Conservation (phyloP, 2,329 filamentous ascomycete genomes). For the Stenocarpella maydis region DNA sequence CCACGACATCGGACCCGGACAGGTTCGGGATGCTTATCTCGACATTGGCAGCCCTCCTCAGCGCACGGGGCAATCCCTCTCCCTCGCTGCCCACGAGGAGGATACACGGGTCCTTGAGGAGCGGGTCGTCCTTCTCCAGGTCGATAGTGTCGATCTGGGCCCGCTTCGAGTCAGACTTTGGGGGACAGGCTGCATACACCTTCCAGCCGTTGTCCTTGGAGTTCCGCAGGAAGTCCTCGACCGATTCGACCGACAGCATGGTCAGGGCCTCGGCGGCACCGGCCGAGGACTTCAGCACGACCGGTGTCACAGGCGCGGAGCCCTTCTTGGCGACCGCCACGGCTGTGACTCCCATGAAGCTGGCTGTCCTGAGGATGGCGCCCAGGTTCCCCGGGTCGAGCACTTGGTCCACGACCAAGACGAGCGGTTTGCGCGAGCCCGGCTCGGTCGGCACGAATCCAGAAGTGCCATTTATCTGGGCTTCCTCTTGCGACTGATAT, state of each 20-base stretch:
- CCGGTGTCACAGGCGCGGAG: slow-evolving; percentile 77
- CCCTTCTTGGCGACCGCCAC: slow-evolving; percentile 78
- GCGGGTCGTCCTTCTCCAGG: slow-evolving; percentile 59
- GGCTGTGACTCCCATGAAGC: slow-evolving; percentile 89
- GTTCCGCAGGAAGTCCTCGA: slow-evolving; percentile 72
- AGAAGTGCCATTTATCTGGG: slow-evolving; percentile 73
- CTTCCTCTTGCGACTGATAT: slow-evolving; percentile 78
- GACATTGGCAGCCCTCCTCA: slow-evolving; percentile 72
- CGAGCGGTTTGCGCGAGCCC: slow-evolving; percentile 68
- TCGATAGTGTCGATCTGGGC: slow-evolving; percentile 58
- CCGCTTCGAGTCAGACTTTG: slow-evolving; percentile 47
- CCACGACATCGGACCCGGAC: slow-evolving; percentile 66
- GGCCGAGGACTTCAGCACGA: slow-evolving; percentile 86
- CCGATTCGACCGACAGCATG: slow-evolving; percentile 73
- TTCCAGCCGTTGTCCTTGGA: slow-evolving; percentile 80
- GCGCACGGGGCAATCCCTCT: slow-evolving; percentile 70
- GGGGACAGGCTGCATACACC: slow-evolving; percentile 77
- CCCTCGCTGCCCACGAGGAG: slow-evolving; percentile 87
- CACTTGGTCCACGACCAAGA: slow-evolving; percentile 79
- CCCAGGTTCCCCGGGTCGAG: slow-evolving; percentile 91
- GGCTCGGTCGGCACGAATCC: slow-evolving; percentile 56
- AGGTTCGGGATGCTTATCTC: slow-evolving; percentile 71
- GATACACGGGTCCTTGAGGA: slow-evolving; percentile 72
- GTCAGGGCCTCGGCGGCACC: slow-evolving; percentile 85
- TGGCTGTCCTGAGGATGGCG: slow-evolving; percentile 85